Evolutionary conservation across 805 yeast species (phyloP).

Genomic region (Dipodascopsis tothii): DNA sequence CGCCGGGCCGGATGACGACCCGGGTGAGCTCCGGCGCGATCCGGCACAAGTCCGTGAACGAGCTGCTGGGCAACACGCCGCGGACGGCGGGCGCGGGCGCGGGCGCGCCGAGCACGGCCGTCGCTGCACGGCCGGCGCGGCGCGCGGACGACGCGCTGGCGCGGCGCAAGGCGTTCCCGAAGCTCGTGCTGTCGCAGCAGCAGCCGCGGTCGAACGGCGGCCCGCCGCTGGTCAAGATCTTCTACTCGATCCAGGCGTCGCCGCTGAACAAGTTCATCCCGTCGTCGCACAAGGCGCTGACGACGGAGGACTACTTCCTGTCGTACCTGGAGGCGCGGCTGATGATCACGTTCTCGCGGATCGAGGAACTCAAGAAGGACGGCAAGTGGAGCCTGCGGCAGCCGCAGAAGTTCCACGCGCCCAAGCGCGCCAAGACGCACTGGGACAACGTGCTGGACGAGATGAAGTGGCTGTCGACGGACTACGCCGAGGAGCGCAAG

Average conservation of each 20-base stretch:
- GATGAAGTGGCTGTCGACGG: constrained; percentile 75
- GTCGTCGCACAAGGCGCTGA: constrained; percentile 74
- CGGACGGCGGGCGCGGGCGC: neutral
- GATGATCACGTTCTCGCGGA: constrained; percentile 78
- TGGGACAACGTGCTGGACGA: constrained; percentile 73
- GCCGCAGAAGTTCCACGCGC: constrained; percentile 64
- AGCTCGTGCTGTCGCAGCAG: neutral
- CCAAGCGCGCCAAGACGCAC: constrained; percentile 48
- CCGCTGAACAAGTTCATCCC: constrained; percentile 77
- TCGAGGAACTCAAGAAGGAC: constrained; percentile 81
- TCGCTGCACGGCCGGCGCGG: neutral
- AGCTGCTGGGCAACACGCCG: constrained; percentile 21
- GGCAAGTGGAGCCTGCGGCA: constrained; percentile 89
- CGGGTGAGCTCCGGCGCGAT: constrained; percentile 25
- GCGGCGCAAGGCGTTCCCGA: neutral
- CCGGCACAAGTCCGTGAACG: constrained; percentile 22
- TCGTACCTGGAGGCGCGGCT: constrained; percentile 85
- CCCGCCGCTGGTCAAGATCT: constrained; percentile 66
- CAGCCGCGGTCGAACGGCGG: constrained; percentile 1
- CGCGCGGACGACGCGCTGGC: neutral
- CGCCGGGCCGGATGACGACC: constrained; percentile 28
- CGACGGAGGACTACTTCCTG: constrained; percentile 77
- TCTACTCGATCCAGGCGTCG: constrained; percentile 78
- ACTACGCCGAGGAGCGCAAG: constrained; percentile 62
- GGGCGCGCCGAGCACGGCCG: neutral